Base-by-base conservation (phyloP, 768 basidiomycete species). In the Pholiota conissans region DNA sequence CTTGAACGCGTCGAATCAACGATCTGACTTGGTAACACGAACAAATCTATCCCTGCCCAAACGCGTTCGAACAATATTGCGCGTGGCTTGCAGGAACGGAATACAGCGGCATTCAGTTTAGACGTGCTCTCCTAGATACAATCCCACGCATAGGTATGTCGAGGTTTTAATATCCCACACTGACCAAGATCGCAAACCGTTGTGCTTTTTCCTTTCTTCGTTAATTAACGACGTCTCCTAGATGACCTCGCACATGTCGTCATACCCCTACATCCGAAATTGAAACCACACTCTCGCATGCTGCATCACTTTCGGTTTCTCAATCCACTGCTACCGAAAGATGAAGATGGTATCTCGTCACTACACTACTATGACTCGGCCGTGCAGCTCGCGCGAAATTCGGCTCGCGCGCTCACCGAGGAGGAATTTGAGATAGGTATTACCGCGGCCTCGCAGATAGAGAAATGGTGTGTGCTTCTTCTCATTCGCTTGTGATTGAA, bases 251-350 rank as follows among this genome's bases (percentile, higher is more conserved):
- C 90, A 27, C 90, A 85, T 62, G 69, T 81, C 48, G 80, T 92
- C 37, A 89, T 93, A 59, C 91, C 91, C 27, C 81, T 83, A 34
- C 83, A 89, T 52, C 91, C 90, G 11, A 64, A 73, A 16, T 70
- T 89, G 64, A 86, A 87, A 61, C 89, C 90, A 2, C 86, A 90
- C 68, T 79, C 79, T 3, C 85, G 90, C 61, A 87, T 92, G 87
- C 76, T 88, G 48, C 85, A 90, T 69, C 90, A 92, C 68, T 89
- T 91, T 66, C 85, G 90, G 40, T 90, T 88, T 72, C 80, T 93
- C 32, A 71, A 82, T 3, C 89, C 89, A 0, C 76, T 93, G 56
- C 84, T 77, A 55, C 76, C 70, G 39, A 74, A 67, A 56, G 84
- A 89, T 58, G 84, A 84, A 27, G 80, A 85, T 45, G 85, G 85